Conservation (phyloP, 257 asterid species). For the Ligustrum vulgare region DNA sequence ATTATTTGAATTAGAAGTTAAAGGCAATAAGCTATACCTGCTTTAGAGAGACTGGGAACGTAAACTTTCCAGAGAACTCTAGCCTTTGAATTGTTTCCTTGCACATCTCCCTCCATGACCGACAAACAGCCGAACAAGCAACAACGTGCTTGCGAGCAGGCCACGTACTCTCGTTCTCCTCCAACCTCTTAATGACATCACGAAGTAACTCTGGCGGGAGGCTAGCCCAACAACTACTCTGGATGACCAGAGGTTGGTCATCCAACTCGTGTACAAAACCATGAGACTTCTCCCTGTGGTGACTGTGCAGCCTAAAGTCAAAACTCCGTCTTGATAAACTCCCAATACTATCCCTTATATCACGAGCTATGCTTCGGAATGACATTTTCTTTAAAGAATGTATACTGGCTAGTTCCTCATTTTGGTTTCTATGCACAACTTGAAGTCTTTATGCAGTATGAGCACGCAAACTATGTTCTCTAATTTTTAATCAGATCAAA, state of each 20-base stretch:
- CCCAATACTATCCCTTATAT: conserved; percentile 31
- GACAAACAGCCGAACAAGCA: conserved; percentile 34
- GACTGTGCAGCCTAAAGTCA: conserved; percentile 38
- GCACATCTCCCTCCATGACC: conserved; percentile 33
- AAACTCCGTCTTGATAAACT: conserved; percentile 51
- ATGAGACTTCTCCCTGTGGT: conserved; percentile 39
- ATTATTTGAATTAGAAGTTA: background rate
- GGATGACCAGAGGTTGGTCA: conserved; percentile 38
- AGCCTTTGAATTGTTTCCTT: conserved; percentile 34
- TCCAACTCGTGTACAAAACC: conserved; percentile 42
- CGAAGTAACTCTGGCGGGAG: conserved; percentile 34
- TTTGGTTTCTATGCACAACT: background rate
- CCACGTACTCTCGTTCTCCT: background rate
- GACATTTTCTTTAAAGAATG: conserved; percentile 34
- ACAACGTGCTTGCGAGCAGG: conserved; percentile 25
- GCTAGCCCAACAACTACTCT: conserved; percentile 42
- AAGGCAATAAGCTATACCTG: conserved; percentile 20
- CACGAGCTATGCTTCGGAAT: conserved; percentile 38
- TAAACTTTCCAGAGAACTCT: conserved; percentile 33
- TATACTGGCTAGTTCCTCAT: conserved; percentile 1
- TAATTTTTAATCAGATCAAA: background rate
- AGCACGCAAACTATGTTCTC: background rate
- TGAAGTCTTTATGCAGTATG: background rate
- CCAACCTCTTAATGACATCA: conserved; percentile 27
- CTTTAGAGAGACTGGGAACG: conserved; percentile 36